phyloP scores from a whole-genome alignment of 345 rosid genomes.

The Corchorus olitorius region DNA sequence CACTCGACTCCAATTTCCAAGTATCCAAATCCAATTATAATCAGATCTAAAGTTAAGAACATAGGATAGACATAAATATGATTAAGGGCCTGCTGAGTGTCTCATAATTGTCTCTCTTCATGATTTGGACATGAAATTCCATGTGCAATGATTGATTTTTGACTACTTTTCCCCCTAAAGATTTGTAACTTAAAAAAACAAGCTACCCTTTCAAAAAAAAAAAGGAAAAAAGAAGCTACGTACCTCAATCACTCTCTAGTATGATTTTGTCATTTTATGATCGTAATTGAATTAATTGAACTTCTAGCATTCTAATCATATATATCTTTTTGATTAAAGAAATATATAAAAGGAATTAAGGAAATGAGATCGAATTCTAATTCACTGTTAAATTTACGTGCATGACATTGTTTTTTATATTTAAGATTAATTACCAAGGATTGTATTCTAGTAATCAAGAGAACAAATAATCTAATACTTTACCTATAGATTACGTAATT shows the following conservation, averaged over 20 bases:
- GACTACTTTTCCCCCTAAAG: constrained; percentile 6
- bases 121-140: constrained; percentile 24
- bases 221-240: too few species aligned
- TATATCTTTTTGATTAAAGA: neutral
- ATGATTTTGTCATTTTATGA: constrained; percentile 10
- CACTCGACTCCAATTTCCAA: constrained; percentile 9
- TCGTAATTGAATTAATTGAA: neutral
- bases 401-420: neutral
- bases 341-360: neutral
- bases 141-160: constrained; percentile 19
- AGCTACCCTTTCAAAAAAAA: neutral
- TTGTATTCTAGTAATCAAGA: too few species aligned
- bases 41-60: constrained; percentile 22
- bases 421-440: neutral
- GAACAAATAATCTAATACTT: too few species aligned
- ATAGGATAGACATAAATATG: constrained; percentile 3
- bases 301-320: too few species aligned
- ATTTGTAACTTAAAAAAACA: constrained; percentile 1
- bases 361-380: neutral
- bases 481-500: too few species aligned
- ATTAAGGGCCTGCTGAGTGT: constrained; percentile 13
- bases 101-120: constrained; percentile 21
- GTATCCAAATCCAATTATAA: constrained; percentile 22
- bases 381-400: neutral
- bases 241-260: neutral